Evolutionary conservation across 2,329 filamentous ascomycete genomes (phyloP).

Genomic region (Podosphaera xanthii): DNA sequence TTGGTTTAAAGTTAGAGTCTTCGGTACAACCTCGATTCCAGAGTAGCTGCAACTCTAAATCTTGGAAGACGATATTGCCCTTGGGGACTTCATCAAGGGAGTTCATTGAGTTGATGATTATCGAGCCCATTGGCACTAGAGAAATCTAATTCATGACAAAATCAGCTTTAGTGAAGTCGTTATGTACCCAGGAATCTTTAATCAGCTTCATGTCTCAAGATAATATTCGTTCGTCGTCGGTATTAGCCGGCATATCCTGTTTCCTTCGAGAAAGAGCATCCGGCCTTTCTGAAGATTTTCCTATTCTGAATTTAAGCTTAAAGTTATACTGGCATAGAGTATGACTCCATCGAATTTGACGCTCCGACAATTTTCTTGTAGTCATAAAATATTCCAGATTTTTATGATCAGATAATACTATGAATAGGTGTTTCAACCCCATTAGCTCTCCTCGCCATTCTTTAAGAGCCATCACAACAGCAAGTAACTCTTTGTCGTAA

Average conservation of each 20-base stretch:
- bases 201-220: not conserved
- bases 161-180: not conserved
- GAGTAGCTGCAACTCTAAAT: not conserved
- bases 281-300: not conserved
- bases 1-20: not conserved
- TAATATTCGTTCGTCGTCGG: not conserved
- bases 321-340: not conserved
- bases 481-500: constrained; percentile 1
- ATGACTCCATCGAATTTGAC: not conserved
- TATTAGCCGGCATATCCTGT: not conserved
- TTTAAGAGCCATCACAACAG: not conserved
- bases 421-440: not conserved
- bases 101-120: not conserved
- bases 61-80: not conserved
- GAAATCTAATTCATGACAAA: not conserved
- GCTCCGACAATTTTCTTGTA: not conserved
- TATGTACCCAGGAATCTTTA: not conserved
- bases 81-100: too few species aligned
- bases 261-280: not conserved
- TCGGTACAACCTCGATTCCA: not conserved
- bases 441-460: not conserved
- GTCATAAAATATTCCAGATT: not conserved
- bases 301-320: not conserved
- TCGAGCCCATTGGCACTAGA: not conserved
- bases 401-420: not conserved